Evolutionary conservation across 139 green algal genomes (phyloP), one percentile per base, ranked within the genome.

Genomic region (Chlamydomonas sphaeroides): DNA sequence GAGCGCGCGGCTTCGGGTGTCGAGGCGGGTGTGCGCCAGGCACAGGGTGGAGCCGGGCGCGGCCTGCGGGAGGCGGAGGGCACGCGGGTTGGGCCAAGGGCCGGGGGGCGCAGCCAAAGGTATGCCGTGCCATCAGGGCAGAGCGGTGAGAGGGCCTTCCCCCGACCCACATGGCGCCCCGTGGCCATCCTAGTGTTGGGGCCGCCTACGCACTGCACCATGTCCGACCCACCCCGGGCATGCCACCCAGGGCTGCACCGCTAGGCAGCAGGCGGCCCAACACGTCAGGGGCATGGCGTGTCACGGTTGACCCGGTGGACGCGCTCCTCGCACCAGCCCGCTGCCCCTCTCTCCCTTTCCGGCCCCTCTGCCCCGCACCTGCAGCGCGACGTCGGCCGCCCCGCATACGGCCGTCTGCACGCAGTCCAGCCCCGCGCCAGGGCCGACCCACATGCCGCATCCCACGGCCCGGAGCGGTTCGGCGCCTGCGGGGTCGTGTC

Each of bases 361-460:
- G 14, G 8, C 2, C 65, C 30, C 18, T 6, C 23, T 21, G 45
- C 45, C 45, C 45, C 67, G 8, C 67, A 74, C 67, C 67, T 74
- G 38, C 5, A 74, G 1, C 26, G 41, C 67, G 1, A 61, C 67
- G 10, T 5, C 67, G 8, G 42, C 67, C 41, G 41, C 28, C 38
- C 67, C 38, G 4, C 18, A 1, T 4, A 74, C 7, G 6, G 1
- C 21, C 36, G 17, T 28, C 41, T 26, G 1, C 41, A 28, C 17
- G 7, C 39, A 15, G 67, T 77, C 68, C 48, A 77, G n/a, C 4
- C n/a, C 68, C 25, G 45, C 36, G 18, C 68, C 68, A 6, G 68
- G 45, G 26, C 45, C 68, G 45, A 77, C 68, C 68, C 68, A 77
- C n/a, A 77, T 77, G 68, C 38, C 68, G 45, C 45, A 21, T 10